Base-by-base conservation (phyloP, 805 yeast species). In the Isabelozyma pseudorhagii region DNA sequence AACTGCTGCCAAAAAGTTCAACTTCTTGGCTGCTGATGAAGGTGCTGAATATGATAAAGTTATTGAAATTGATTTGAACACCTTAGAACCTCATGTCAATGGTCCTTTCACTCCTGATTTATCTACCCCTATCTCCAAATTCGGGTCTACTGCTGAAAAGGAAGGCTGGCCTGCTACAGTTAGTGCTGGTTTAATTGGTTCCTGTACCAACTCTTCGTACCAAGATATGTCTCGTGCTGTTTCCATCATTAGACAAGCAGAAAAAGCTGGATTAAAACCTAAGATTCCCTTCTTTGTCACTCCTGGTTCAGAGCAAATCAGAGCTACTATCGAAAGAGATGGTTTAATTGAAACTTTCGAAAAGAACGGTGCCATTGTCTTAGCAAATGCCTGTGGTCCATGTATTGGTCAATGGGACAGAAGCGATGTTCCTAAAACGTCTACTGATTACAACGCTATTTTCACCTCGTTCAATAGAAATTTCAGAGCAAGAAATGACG, bases 341-440 rank as follows among this genome's bases (percentile, higher is more conserved):
- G 98, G 98, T 51, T 82, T 87, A 64, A 82, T 88, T 54, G 78
- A 85, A 44, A 83, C 85, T 41, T 91, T 93, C 68, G 84, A 85
- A 68, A 83, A 86, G 48, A 86, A 84, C 61, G 98, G 98, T 52
- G 99, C 97, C 59, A 79, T 82, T 51, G 96, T 93, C 42, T 80
- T 93, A 60, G 97, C 98, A 48, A 93, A 93, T 69, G 99, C 99
- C 17, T 93, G 99, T 80, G 99, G 99, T 59, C 99, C 98, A 64
- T 93, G 99, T 78, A 93, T 93, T 67, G 99, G 99, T 51, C 99
- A 93, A 79, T 93, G 99, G 99, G 97, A 94, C 69, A 87, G 98
- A 78, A 79, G 81, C 56, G 96, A 89, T 66, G 81, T 88, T 42
- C 69, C 81, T 44, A 83, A 83, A 67, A 74, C 78, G 28, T 79